Base-by-base conservation (phyloP, 257 asterid species). In the Fraxinus cuspidata region DNA sequence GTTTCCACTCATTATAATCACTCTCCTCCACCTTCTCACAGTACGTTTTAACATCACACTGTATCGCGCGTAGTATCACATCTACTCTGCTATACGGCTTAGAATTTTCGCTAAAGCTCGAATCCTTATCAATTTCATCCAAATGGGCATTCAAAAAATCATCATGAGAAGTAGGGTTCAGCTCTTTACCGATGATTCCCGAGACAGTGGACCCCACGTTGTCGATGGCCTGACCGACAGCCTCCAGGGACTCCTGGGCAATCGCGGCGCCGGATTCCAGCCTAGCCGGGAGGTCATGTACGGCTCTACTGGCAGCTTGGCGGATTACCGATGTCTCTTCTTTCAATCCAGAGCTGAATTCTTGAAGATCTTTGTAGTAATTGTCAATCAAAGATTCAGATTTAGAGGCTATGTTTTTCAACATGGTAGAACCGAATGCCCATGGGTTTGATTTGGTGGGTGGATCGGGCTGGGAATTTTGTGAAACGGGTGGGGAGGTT, bases 181-280 rank as follows among this genome's bases (percentile, higher is more conserved):
- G 85, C 21, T 92, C 96, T 78, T 92, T 90, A 81, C 93, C 91
- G 25, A 94, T 88, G 11, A 91, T 84, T 7, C 80, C 93, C 7
- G 97, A 81, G 18, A 91, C 89, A 9, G 94, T 85, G 64, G 88
- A 84, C 4, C 95, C 92, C 38, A 90, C 87, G 84, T 83, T 87
- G 80, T 91, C 97, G 77, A 94, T 88, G 15, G 89, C 96, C 82
- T 91, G 94, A 7, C 96, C 99, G 40, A 92, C 94, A 49, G 96
- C 88, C 65, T 94, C 96, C 0, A 94, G 92, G 32, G 97, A 90
- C 67, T 88, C 92, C 83, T 92, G 97, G 12, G 97, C 97, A 64
- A 89, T 87, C 82, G 96, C 94, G 84, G 96, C 94, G 35, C 94
- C 93, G 16, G 97, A 86, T 81, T 94, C 97, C 40, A 94, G 88